Evolutionary conservation across 23 red algal genomes (phyloP).

Genomic region (Gracilaria caudata): DNA sequence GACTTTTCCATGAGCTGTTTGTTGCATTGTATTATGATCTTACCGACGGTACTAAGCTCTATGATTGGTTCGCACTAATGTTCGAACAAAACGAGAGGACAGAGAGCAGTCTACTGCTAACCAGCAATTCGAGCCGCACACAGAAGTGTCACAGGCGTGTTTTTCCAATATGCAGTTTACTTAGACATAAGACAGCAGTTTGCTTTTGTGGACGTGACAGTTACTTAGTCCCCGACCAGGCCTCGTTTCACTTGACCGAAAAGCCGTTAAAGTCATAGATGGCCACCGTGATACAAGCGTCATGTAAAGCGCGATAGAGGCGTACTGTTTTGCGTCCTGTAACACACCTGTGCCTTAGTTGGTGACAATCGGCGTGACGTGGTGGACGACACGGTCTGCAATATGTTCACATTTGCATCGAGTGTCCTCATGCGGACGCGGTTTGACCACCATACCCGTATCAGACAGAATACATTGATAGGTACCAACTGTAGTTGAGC

Average conservation of each 20-base stretch:
- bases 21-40: too few relatives aligned
- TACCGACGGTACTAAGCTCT: too few relatives aligned
- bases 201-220: not conserved
- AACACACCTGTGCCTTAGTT: not conserved
- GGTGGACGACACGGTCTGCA: not conserved
- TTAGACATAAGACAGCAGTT: too few relatives aligned
- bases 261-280: not conserved
- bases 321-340: not conserved
- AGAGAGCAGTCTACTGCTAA: too few relatives aligned
- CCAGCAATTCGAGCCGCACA: too few relatives aligned
- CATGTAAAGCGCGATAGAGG: not conserved
- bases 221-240: not conserved
- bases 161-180: too few relatives aligned
- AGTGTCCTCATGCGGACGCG: conserved; percentile 31
- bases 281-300: not conserved
- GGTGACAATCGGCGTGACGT: conserved; percentile 20
- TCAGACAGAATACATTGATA: conserved; percentile 35
- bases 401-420: conserved; percentile 48
- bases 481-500: conserved; percentile 7
- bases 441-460: conserved; percentile 36
- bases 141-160: too few relatives aligned
- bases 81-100: too few relatives aligned
- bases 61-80: too few relatives aligned
- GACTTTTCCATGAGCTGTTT: too few relatives aligned
- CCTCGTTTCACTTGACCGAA: not conserved